phyloP scores from a whole-genome alignment of 2,329 filamentous ascomycete species.

The Thelonectria blattea region DNA sequence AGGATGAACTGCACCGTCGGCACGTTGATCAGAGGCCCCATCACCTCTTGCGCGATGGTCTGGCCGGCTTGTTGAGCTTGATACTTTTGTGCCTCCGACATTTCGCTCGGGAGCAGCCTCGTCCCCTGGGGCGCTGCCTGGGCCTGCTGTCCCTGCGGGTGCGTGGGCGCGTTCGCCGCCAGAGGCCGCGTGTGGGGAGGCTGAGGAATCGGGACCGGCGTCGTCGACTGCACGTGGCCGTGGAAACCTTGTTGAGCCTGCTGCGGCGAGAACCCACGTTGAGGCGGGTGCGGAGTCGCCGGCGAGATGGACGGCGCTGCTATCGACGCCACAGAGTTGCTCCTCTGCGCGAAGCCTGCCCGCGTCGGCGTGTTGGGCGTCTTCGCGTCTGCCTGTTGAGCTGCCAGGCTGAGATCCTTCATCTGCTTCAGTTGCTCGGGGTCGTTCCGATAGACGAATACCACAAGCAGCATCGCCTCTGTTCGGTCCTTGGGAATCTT shows the following conservation, averaged over 20 bases:
- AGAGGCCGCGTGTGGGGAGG: constrained; percentile 36
- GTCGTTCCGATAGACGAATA: constrained; percentile 81
- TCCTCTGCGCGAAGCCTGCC: constrained; percentile 46
- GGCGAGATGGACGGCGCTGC: constrained; percentile 61
- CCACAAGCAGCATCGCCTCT: constrained; percentile 80
- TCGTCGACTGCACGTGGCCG: constrained; percentile 43
- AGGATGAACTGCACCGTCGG: constrained; percentile 74
- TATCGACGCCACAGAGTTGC: constrained; percentile 51
- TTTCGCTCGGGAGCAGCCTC: constrained; percentile 26
- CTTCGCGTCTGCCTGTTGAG: constrained; percentile 22
- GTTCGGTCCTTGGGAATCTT: constrained; percentile 73
- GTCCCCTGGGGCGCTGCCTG: constrained; percentile 21
- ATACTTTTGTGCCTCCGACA: constrained; percentile 45
- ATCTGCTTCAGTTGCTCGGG: constrained; percentile 43
- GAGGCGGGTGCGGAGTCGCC: constrained; percentile 49
- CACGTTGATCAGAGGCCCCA: constrained; percentile 66
- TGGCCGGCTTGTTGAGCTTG: constrained; percentile 59
- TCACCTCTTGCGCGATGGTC: constrained; percentile 64
- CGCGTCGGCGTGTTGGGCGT: constrained; percentile 44
- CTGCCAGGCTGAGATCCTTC: constrained; percentile 26
- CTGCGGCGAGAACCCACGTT: constrained; percentile 43
- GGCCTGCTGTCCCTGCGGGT: background rate
- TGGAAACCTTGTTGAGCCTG: constrained; percentile 42
- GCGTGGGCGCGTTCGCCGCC: constrained; percentile 9
- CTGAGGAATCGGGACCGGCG: constrained; percentile 46